Evolutionary conservation across 2,329 filamentous ascomycete species (phyloP), one percentile per base, ranked within the genome.

Genomic region (Coniella lustricola): DNA sequence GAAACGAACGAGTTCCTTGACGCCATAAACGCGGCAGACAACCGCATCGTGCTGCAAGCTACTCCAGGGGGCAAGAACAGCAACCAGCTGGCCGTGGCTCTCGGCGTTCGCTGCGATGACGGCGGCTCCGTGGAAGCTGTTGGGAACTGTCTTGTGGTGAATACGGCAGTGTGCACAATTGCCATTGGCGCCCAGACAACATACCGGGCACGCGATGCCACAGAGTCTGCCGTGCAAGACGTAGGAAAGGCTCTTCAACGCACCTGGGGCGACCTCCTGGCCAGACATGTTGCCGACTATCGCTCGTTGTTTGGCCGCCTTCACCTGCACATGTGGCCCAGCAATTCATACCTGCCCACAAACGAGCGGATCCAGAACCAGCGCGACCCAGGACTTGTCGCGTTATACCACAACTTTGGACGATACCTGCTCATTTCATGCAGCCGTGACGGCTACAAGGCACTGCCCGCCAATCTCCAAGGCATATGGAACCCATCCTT

Each of bases 1-100:
- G 69, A 71, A 53, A 67, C 66, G 2, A 68, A 70, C 51, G 69
- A 72, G 50, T 71, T 68, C 49, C 56, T 71, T 14, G 68, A 71
- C 51, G 63, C 62, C 14, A 50, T 71, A 16, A 36, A 44, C 12
- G 57, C 60, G 10, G 51, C 42, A 2, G 47, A 58, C 5, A 52
- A 57, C 20, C 59, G 57, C 10, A 64, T 69, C 25, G 56, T 59
- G 7, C 62, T 69, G 61, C 61, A 61, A 41, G 62, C 66, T 18
- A 67, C 64, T 0, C 66, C 67, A 1, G 67, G 67, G 3, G 67
- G 67, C 3, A 55, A 51, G 18, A 47, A 59, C 22, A 67, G 54
- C 43, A 67, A 65, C 51, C 57, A 57, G 2, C 55, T 64, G 8
- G 62, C 61, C 41, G 63, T 66, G 41, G 58, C 60, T 16, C 54